Evolutionary conservation across 2,329 filamentous ascomycete species (phyloP).

Genomic region (Hypoxylon rubiginosum): DNA sequence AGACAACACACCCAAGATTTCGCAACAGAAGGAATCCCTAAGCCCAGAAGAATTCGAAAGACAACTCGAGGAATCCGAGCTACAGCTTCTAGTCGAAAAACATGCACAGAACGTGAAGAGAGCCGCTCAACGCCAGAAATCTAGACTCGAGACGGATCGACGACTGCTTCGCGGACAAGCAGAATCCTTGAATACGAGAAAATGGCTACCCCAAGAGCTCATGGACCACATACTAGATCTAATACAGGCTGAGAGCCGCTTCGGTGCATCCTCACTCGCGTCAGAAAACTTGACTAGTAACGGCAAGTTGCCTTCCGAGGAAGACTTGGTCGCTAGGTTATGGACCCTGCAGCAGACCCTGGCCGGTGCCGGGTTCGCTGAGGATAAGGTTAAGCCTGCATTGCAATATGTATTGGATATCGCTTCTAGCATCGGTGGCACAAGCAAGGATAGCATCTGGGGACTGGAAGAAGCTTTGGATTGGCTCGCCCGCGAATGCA

Average conservation of each 20-base stretch:
- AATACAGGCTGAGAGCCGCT: conserved; percentile 75
- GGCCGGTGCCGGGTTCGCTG: conserved; percentile 75
- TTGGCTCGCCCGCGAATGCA: conserved; percentile 86
- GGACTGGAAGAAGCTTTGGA: conserved; percentile 89
- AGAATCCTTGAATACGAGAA: conserved; percentile 76
- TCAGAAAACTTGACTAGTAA: conserved; percentile 58
- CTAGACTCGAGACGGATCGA: conserved; percentile 86
- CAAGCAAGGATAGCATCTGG: conserved; percentile 78
- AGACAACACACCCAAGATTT: conserved; percentile 32
- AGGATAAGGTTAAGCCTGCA: conserved; percentile 71
- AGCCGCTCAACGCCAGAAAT: conserved; percentile 81
- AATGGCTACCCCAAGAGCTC: conserved; percentile 86
- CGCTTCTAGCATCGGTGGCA: conserved; percentile 70
- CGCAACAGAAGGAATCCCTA: conserved; percentile 62
- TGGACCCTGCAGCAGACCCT: conserved; percentile 88
- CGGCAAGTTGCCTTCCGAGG: conserved; percentile 73
- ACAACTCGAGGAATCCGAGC: conserved; percentile 89
- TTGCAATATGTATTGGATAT: conserved; percentile 77
- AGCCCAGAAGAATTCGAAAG: conserved; percentile 91
- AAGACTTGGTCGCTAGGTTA: conserved; percentile 82
- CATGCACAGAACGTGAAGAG: conserved; percentile 82
- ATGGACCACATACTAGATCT: conserved; percentile 82
- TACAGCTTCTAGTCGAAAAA: conserved; percentile 90
- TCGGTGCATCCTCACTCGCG: conserved; percentile 64
- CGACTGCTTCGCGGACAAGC: conserved; percentile 85